Conservation (phyloP, 148 eudicot species). For the Vaccinium macrocarpon region DNA sequence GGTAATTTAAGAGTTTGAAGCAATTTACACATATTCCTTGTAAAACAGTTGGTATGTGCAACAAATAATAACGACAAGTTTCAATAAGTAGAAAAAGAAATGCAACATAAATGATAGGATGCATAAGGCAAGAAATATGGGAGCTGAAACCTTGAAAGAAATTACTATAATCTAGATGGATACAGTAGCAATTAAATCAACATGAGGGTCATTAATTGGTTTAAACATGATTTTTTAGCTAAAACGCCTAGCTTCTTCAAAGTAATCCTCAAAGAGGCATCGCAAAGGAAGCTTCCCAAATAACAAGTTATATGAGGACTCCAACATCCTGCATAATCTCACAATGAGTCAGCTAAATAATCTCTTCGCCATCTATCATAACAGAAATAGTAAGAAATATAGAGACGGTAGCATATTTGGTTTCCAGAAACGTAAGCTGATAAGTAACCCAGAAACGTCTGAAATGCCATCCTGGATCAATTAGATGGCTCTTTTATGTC, state of each 20-base stretch:
- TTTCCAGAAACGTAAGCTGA: neutral
- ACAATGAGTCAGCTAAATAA: neutral
- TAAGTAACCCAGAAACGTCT: neutral
- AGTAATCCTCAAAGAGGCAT: slow-evolving; percentile 90
- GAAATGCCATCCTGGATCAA: neutral
- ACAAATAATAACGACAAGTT: neutral
- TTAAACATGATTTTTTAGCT: slow-evolving; percentile 80
- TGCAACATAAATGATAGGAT: neutral
- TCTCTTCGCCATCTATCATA: neutral
- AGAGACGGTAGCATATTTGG: neutral
- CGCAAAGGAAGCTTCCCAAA: slow-evolving; percentile 90
- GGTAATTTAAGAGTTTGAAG: neutral
- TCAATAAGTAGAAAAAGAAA: neutral
- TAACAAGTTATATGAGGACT: slow-evolving; percentile 78
- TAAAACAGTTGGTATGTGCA: neutral
- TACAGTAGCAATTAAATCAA: slow-evolving; percentile 94
- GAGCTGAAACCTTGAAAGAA: slow-evolving; percentile 3
- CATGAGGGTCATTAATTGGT: slow-evolving; percentile 92
- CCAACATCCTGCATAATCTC: slow-evolving; percentile 73
- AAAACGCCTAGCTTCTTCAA: slow-evolving; percentile 79
- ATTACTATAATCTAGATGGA: slow-evolving; percentile 32
- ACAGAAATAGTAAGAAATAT: neutral
- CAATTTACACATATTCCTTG: too few relatives aligned
- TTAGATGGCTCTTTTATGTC: neutral
- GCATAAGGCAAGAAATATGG: neutral